phyloP scores from a whole-genome alignment of 1,284 basidiomycete species.

The Apiotrichum veenhuisii region DNA sequence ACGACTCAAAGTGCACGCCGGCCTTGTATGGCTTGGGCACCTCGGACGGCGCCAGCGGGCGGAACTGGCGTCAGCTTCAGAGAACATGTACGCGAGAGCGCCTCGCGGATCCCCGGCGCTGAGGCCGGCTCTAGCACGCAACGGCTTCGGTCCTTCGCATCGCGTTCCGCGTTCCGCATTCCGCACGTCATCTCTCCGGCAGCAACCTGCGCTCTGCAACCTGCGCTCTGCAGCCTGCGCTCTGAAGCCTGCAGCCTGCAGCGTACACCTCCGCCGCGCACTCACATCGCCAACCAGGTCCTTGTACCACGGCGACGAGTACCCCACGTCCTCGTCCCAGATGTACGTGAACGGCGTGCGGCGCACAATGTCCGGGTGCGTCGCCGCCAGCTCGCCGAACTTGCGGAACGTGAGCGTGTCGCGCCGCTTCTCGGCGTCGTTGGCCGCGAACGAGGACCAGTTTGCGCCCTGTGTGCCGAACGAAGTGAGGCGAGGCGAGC shows the following conservation, averaged over 20 bases:
- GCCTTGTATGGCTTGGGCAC: slow-evolving; percentile 20
- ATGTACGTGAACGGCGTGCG: slow-evolving; percentile 52
- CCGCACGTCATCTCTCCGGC: no score
- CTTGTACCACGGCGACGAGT: slow-evolving; percentile 55
- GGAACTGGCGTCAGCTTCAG: slow-evolving; percentile 26
- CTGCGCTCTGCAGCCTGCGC: no score
- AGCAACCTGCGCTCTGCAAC: no score
- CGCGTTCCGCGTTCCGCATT: no score
- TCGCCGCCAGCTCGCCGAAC: slow-evolving; percentile 54
- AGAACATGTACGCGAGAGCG: no score
- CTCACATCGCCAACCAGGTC: slow-evolving; percentile 56
- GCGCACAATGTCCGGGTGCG: slow-evolving; percentile 47
- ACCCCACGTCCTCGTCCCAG: slow-evolving; percentile 37
- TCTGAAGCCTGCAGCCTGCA: no score
- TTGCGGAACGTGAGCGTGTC: slow-evolving; percentile 46
- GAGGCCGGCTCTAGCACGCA: no score
- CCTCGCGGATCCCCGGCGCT: no score
- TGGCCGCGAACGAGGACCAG: slow-evolving; percentile 59
- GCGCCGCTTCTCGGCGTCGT: slow-evolving; percentile 50
- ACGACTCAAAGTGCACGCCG: slow-evolving; percentile 44
- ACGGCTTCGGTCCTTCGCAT: no score
- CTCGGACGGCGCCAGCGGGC: slow-evolving; percentile 14
- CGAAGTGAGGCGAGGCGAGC: slow-evolving; percentile 29
- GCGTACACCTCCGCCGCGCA: slow-evolving; percentile 4
- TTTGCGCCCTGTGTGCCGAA: slow-evolving; percentile 60